Evolutionary conservation across 495 filamentous ascomycete genomes (phyloP), one percentile per base, ranked within the genome.

Genomic region (Venustampulla echinocandica): DNA sequence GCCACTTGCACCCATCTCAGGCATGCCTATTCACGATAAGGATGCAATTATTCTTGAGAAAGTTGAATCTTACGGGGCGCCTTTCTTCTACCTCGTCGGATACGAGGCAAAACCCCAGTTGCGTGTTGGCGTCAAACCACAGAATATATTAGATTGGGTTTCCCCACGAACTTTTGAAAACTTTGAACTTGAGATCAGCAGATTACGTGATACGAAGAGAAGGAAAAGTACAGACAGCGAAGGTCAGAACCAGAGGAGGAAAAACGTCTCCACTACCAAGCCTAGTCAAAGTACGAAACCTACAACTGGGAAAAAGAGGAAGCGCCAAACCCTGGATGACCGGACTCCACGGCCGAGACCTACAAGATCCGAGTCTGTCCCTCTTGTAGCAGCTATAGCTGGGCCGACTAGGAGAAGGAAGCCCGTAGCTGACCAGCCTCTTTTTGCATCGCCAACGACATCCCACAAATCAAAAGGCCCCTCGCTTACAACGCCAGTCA

Each of bases 61-160:
- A 14, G 14, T 58, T 3, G 1, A 22, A 6, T 10, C 40, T 9
- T 9, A 51, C n/a, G 20, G n/a, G 13, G 11, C 33, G n/a, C 22
- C 27, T 30, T 30, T 19, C 0, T 22, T 30, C 3, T 55, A 51
- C 19, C 19, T 55, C 11, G 49, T 58, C 11, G 23, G 17, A 2
- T 53, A 46, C 27, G 32, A 44, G 9, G 24, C 43, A 13, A 20
- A 52, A 1, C 56, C 56, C 0, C 9, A 40, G 0, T 10, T 55
- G 11, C 35, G 46, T n/a, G 25, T 55, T 1, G 14, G 10, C 17
- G 52, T 58, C 11, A 36, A 23, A 22, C 38, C 21, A 10, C 15
- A 52, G 25, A 52, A 53, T 14, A 44, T 58, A n/a, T 25, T 48
- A 19, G 43, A 58, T n/a, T 58, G 46, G 45, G 56, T 58, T 14